These are phyloP conservation scores for Pleurotus eryngii DNA, from an alignment of 768 basidiomycete species.

Conservation along the genomic window DNA sequence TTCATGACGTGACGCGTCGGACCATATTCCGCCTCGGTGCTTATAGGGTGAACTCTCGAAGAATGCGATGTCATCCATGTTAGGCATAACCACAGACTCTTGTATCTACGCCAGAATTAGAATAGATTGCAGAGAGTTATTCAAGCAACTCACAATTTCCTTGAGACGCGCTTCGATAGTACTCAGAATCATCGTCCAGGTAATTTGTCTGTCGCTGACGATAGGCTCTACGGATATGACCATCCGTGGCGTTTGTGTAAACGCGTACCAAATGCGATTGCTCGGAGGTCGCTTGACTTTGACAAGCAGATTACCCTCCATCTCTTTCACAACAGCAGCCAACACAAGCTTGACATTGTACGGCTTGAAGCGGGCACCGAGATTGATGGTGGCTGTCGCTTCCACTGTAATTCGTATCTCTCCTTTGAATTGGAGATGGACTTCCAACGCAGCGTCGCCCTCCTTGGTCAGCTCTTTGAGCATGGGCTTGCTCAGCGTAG, in stretches of 20 bases:
- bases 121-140: background rate
- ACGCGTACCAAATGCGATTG: slow-evolving; percentile 94
- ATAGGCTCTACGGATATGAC: slow-evolving; percentile 89
- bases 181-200: slow-evolving; percentile 87
- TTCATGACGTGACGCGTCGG: slow-evolving; percentile 60
- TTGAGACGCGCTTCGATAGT: slow-evolving; percentile 87
- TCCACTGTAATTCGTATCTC: slow-evolving; percentile 88
- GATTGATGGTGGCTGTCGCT: slow-evolving; percentile 83
- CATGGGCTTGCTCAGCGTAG: slow-evolving; percentile 95
- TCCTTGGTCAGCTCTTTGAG: slow-evolving; percentile 94
- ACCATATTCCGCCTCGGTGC: slow-evolving; percentile 88
- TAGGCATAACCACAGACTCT: slow-evolving; percentile 92
- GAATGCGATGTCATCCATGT: slow-evolving; percentile 98
- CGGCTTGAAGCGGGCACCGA: slow-evolving; percentile 81
- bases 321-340: slow-evolving; percentile 80
- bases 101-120: slow-evolving; percentile 55
- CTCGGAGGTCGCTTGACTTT: slow-evolving; percentile 94
- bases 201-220: slow-evolving; percentile 91
- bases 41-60: slow-evolving; percentile 69
- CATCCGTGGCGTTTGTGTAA: slow-evolving; percentile 86
- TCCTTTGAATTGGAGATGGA: slow-evolving; percentile 81
- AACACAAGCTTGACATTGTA: slow-evolving; percentile 89
- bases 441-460: slow-evolving; percentile 88
- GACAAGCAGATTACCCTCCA: slow-evolving; percentile 89
- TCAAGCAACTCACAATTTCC: slow-evolving; percentile 64